phyloP scores from a whole-genome alignment of 805 yeast genomes.

The Saccharomycopsis sp. region DNA sequence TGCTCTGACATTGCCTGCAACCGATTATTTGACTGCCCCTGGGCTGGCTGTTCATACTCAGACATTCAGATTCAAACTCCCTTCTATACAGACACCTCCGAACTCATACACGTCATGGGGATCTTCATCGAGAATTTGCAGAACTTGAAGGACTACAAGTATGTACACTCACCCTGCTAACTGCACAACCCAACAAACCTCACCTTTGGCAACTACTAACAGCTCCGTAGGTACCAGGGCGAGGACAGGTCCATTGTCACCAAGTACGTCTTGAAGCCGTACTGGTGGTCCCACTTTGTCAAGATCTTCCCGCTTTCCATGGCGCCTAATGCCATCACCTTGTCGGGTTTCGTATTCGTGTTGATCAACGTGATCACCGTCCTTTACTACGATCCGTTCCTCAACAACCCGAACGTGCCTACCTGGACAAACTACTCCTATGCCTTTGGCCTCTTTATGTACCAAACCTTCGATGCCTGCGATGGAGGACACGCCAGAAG shows the following conservation, averaged over 20 bases:
- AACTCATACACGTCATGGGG: conserved; percentile 13
- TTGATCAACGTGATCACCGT: conserved; percentile 56
- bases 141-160: conserved; percentile 17
- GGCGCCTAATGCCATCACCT: conserved; percentile 91
- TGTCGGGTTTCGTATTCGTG: conserved; percentile 70
- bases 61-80: too few relatives aligned
- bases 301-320: conserved; percentile 71
- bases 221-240: conserved; percentile 47
- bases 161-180: neutral
- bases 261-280: conserved; percentile 68
- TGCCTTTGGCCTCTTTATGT: conserved; percentile 78
- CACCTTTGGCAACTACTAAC: too few relatives aligned
- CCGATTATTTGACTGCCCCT: too few relatives aligned
- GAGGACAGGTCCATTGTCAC: conserved; percentile 80
- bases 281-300: conserved; percentile 66
- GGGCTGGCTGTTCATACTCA: too few relatives aligned
- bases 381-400: conserved; percentile 65
- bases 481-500: conserved; percentile 95
- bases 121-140: conserved; percentile 17
- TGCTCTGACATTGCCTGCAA: neutral
- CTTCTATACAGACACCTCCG: neutral
- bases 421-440: conserved; percentile 70
- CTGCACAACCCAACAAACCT: neutral
- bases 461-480: conserved; percentile 94
- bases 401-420: conserved; percentile 52